Evolutionary conservation across 2,329 filamentous ascomycete species (phyloP).

Genomic region (Beauveria pseudobassiana): DNA sequence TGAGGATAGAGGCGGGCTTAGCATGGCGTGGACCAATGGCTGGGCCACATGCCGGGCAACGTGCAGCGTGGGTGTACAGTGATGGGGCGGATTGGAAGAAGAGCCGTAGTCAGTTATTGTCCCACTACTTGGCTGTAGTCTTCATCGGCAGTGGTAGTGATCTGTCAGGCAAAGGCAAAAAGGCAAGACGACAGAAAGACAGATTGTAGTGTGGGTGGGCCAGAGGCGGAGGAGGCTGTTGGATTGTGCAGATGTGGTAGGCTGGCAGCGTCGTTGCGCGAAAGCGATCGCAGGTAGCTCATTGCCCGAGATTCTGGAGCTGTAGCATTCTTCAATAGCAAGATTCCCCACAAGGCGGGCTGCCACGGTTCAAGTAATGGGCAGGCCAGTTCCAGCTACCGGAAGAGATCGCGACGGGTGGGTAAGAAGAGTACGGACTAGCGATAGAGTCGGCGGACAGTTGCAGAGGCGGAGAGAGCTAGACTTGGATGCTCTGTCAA

Average conservation of each 20-base stretch:
- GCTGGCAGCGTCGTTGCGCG: not conserved
- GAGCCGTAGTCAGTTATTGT: not conserved
- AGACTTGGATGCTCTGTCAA: not conserved
- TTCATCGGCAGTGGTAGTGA: not conserved
- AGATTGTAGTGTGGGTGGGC: slow-evolving; percentile 12
- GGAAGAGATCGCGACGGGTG: slow-evolving; percentile 8
- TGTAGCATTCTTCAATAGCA: not conserved
- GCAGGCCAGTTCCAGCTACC: not conserved
- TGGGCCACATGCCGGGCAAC: slow-evolving; percentile 32
- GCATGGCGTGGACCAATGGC: slow-evolving; percentile 31
- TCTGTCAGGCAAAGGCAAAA: not conserved
- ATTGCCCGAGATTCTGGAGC: not conserved
- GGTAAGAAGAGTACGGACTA: not conserved
- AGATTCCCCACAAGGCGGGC: slow-evolving; percentile 4
- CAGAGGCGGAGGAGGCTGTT: slow-evolving; percentile 7
- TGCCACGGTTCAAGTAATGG: slow-evolving; percentile 4
- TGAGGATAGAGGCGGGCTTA: not conserved
- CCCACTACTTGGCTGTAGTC: not conserved
- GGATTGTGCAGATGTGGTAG: slow-evolving; percentile 1
- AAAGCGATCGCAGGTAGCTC: slow-evolving; percentile 2
- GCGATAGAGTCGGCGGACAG: not conserved
- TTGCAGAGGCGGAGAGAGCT: slow-evolving; percentile 8
- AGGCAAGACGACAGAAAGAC: not conserved
- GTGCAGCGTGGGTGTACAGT: slow-evolving; percentile 14
- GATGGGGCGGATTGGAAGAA: slow-evolving; percentile 2